These are phyloP conservation scores for Sporisorium iseilematis-ciliati DNA, from an alignment of 1,284 basidiomycete genomes.

Conservation along the genomic window DNA sequence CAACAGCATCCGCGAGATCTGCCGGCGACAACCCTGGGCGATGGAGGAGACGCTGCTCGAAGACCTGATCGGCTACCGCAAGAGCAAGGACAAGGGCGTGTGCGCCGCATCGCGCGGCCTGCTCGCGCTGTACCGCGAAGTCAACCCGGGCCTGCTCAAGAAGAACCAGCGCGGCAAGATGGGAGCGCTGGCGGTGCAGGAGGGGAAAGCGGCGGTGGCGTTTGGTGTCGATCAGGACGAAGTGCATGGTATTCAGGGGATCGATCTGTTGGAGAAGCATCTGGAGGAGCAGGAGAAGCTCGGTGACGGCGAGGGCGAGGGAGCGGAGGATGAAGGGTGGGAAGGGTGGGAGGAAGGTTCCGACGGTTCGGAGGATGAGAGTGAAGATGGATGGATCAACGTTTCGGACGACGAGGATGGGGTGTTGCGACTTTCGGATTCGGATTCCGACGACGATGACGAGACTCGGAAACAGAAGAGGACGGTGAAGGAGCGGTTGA, in stretches of 20 bases:
- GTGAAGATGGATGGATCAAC: constrained; percentile 80
- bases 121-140: constrained; percentile 92
- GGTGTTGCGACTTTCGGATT: constrained; percentile 72
- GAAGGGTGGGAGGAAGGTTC: constrained; percentile 90
- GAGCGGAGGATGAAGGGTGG: constrained; percentile 82
- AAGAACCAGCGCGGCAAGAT: constrained; percentile 78
- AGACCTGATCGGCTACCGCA: constrained; percentile 93
- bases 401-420: constrained; percentile 81
- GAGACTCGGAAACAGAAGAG: constrained; percentile 55
- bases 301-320: constrained; percentile 36
- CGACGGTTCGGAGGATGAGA: constrained; percentile 77
- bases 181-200: constrained; percentile 59
- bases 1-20: constrained; percentile 94
- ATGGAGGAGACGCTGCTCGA: constrained; percentile 94
- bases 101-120: constrained; percentile 87
- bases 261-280: constrained; percentile 68
- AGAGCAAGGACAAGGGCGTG: constrained; percentile 94
- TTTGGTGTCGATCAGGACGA: constrained; percentile 83
- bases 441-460: constrained; percentile 86
- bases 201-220: constrained; percentile 71
- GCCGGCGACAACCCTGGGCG: constrained; percentile 89
- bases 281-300: constrained; percentile 51
- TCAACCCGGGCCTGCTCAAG: constrained; percentile 93
- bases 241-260: constrained; percentile 85
- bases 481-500: constrained; percentile 45